Conservation (phyloP, 148 eudicot species). For the Suaeda aralocaspica region DNA sequence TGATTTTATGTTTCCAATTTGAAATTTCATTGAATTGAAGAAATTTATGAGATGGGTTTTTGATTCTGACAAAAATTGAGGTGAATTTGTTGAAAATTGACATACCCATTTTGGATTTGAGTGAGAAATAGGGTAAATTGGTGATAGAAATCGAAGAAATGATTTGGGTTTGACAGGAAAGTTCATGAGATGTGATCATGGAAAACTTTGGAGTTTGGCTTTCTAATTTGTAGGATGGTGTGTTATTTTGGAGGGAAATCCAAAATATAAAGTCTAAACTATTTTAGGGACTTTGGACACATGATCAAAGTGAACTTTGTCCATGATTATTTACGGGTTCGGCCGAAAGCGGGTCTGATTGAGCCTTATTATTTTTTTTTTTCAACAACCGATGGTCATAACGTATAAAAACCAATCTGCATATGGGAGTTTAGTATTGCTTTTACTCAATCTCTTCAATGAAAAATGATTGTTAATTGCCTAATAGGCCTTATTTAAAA, state of each 20-base stretch:
- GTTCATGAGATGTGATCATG: constrained; percentile 41
- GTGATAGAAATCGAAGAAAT: neutral
- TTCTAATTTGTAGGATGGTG: neutral
- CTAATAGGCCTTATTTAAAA: too few relatives aligned
- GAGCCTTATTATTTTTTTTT: too few relatives aligned
- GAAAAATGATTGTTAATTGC: too few relatives aligned
- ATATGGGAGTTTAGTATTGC: too few relatives aligned
- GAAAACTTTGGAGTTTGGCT: neutral
- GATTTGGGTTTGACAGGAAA: constrained; percentile 36
- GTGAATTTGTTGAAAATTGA: constrained; percentile 20
- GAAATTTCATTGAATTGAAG: constrained; percentile 30
- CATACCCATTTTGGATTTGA: constrained; percentile 35
- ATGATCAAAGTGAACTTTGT: too few relatives aligned
- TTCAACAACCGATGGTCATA: too few relatives aligned
- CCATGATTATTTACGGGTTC: too few relatives aligned
- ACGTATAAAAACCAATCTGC: too few relatives aligned
- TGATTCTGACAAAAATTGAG: constrained; percentile 15
- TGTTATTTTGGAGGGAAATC: constrained; percentile 15
- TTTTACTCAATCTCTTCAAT: too few relatives aligned
- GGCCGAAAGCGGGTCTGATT: too few relatives aligned
- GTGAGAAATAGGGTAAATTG: constrained; percentile 7
- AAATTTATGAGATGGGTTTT: constrained; percentile 31
- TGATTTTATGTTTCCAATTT: constrained; percentile 17
- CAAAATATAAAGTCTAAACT: too few relatives aligned
- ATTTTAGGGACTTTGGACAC: too few relatives aligned